phyloP scores from a whole-genome alignment of 495 filamentous ascomycete genomes.

The Neurospora sp. region DNA sequence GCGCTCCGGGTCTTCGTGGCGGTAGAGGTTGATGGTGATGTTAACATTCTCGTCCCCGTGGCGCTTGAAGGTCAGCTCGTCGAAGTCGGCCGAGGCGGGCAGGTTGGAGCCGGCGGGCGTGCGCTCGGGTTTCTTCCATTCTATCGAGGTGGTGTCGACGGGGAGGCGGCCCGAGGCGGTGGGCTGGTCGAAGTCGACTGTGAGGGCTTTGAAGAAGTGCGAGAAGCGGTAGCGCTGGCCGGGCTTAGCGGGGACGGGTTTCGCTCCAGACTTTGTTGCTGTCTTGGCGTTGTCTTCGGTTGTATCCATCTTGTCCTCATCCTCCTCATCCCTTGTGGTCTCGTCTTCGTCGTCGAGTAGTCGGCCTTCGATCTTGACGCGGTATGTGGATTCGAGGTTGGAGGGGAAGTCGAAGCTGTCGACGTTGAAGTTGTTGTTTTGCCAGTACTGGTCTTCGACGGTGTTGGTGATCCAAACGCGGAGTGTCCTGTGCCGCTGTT shows the following conservation, averaged over 20 bases:
- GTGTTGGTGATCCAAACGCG: constrained; percentile 96
- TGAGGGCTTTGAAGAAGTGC: constrained; percentile 90
- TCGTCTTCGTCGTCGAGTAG: constrained; percentile 67
- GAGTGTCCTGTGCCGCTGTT: constrained; percentile 65
- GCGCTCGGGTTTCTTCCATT: constrained; percentile 63
- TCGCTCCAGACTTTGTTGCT: constrained; percentile 5
- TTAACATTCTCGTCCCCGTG: constrained; percentile 88
- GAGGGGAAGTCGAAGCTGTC: constrained; percentile 67
- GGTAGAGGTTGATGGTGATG: constrained; percentile 74
- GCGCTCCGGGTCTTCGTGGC: constrained; percentile 79
- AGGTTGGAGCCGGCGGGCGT: constrained; percentile 41
- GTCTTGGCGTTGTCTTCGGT: constrained; percentile 46
- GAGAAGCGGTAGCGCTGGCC: constrained; percentile 59
- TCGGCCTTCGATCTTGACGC: constrained; percentile 88
- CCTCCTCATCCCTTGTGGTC: constrained; percentile 46
- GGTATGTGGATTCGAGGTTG: constrained; percentile 62
- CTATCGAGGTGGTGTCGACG: constrained; percentile 47
- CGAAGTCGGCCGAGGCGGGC: constrained; percentile 63
- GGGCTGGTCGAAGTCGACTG: constrained; percentile 70
- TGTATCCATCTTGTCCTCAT: constrained; percentile 53
- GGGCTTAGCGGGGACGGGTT: constrained; percentile 26
- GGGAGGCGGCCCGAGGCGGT: constrained; percentile 32
- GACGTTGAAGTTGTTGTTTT: constrained; percentile 51
- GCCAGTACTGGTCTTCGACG: constrained; percentile 90
- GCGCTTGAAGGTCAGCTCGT: constrained; percentile 82